Conservation (phyloP, 352 stramenopile species). For the Phytophthora aleatoria region DNA sequence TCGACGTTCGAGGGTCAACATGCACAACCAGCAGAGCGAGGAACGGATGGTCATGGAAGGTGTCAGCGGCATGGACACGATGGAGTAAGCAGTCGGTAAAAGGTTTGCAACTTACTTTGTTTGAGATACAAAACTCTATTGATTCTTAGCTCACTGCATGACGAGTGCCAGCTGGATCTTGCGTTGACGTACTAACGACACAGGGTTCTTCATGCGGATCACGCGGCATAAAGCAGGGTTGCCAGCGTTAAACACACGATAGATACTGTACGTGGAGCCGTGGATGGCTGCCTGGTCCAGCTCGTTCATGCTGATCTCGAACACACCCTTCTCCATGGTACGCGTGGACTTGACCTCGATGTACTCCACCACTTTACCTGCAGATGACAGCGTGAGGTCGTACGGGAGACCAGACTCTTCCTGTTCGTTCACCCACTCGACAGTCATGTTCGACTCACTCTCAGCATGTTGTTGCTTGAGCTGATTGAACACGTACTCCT, state of each 20-base stretch:
- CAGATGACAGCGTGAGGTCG: slow-evolving; percentile 66
- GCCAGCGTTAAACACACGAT: slow-evolving; percentile 86
- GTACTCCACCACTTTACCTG: slow-evolving; percentile 70
- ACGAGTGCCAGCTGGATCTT: slow-evolving; percentile 82
- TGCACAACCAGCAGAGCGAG: slow-evolving; percentile 54
- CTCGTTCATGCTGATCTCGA: slow-evolving; percentile 92
- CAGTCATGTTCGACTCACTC: slow-evolving; percentile 42
- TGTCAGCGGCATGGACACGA: slow-evolving; percentile 57
- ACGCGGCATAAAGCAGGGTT: slow-evolving; percentile 73
- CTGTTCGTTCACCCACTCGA: slow-evolving; percentile 79
- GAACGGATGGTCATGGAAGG: slow-evolving; percentile 44
- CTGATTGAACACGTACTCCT: slow-evolving; percentile 85
- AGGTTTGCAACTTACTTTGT: not conserved
- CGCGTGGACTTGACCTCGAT: slow-evolving; percentile 88
- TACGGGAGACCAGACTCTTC: slow-evolving; percentile 87
- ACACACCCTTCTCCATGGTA: slow-evolving; percentile 87
- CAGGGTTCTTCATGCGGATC: slow-evolving; percentile 85
- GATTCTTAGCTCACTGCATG: slow-evolving; percentile 62
- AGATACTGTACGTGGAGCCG: slow-evolving; percentile 83
- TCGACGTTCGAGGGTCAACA: slow-evolving; percentile 51
- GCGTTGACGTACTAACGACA: slow-evolving; percentile 80
- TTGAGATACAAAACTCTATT: slow-evolving; percentile 12
- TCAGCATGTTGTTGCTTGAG: slow-evolving; percentile 51
- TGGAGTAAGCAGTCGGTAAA: slow-evolving; percentile 41
- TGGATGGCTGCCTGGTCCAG: slow-evolving; percentile 80